phyloP scores from a whole-genome alignment of 2,329 filamentous ascomycete genomes.

The Ophiostoma fasciatum region DNA sequence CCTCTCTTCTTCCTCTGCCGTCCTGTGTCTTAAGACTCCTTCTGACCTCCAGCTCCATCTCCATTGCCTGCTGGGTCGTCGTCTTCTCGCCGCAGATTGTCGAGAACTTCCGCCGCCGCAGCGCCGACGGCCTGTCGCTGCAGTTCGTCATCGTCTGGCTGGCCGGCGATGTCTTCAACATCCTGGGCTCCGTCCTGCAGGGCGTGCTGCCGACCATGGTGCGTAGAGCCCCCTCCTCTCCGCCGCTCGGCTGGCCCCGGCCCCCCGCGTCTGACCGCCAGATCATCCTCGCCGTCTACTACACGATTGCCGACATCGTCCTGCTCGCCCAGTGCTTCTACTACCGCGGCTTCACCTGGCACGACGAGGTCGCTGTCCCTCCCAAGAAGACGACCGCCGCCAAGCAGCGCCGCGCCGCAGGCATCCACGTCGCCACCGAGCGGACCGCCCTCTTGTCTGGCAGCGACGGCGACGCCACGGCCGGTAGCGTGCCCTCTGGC shows the following conservation, averaged over 20 bases:
- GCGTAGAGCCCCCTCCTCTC: slow-evolving; percentile 10
- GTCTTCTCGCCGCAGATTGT: slow-evolving; percentile 93
- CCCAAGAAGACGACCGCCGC: slow-evolving; percentile 7
- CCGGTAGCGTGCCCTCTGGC: too few relatives aligned
- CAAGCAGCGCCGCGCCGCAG: too few relatives aligned
- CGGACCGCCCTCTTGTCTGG: slow-evolving; percentile 32
- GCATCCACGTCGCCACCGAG: too few relatives aligned
- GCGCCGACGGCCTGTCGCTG: slow-evolving; percentile 14
- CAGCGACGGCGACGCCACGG: neutral
- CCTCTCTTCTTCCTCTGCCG: slow-evolving; percentile 2
- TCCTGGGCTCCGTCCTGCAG: slow-evolving; percentile 18
- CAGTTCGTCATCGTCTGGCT: slow-evolving; percentile 92
- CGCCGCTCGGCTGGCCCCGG: neutral
- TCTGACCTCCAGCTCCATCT: slow-evolving; percentile 49
- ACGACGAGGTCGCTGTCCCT: slow-evolving; percentile 32
- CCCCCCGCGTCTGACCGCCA: neutral
- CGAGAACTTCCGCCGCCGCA: slow-evolving; percentile 15
- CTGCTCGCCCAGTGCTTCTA: slow-evolving; percentile 86
- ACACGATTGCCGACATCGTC: slow-evolving; percentile 30
- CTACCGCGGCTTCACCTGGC: slow-evolving; percentile 70
- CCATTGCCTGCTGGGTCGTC: slow-evolving; percentile 94
- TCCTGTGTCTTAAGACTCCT: too few relatives aligned
- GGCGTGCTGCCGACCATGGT: slow-evolving; percentile 88
- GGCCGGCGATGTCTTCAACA: slow-evolving; percentile 48
- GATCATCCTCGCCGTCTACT: slow-evolving; percentile 16